Base-by-base conservation (phyloP, 805 yeast species). In the Candida morakotiae region DNA sequence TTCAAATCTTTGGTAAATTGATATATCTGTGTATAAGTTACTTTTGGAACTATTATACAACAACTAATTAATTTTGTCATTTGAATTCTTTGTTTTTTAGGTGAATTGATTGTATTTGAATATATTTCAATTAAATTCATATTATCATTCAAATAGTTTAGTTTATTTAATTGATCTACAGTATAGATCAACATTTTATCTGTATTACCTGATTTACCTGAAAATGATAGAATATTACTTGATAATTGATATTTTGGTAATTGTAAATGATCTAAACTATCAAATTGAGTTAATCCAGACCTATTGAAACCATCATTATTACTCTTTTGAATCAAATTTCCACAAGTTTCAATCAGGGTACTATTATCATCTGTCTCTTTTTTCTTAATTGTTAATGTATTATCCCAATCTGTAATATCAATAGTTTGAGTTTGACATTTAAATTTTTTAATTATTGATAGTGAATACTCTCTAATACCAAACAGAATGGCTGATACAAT, bases 381-480 rank as follows among this genome's bases (percentile, higher is more conserved):
- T 17, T 31, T 16, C 10, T 30, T 37, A 23, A 32, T 32, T 5
- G 19, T 29, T 13, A 22, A 7, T 6, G 26, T 21, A 4, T 31
- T 33, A 19, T 31, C 35, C 44, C 44, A 41, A 28, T 41, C 30
- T 9, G 31, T n/a, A 17, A 35, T 43, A 16, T 31, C 34, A 9
- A 24, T 30, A 23, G 41, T 38, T 10, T 42, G 39, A 9, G 5
- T 15, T 3, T 38, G 27, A 14, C 44, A 41, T 7, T 18, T 29
- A 1, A 42, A 34, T 30, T 36, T 44, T 8, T 40, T 28, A 27
- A 24, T 39, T 9, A 41, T 26, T 16, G 48, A 43, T 9, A 47
- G 28, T 7, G 22, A 28, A 34, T 52, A 55, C 41, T 60, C 64
- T 33, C 63, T 38, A 4, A 52, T 29, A 0, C 52, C 62, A 46